Evolutionary conservation across 306 rosid genomes (phyloP), one percentile per base, ranked within the genome.

Genomic region (Castanea crenata): DNA sequence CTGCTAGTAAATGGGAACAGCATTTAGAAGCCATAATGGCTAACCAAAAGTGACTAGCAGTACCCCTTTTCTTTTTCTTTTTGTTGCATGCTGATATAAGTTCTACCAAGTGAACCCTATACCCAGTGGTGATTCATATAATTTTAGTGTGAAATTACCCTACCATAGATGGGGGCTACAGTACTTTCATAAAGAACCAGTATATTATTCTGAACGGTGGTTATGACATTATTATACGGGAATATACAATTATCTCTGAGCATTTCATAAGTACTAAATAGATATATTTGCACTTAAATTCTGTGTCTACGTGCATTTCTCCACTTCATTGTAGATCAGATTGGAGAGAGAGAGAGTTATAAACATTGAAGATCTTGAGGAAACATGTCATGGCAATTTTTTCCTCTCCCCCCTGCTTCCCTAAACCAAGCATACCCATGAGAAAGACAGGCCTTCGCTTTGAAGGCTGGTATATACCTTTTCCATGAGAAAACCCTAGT

Each of bases 101-200:
- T 81, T 84, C 14, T 65, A 56, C 41, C n/a, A 69, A 74, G 68
- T 31, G 81, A 72, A 56, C 55, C 79, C 79, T 41, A 41, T 27
- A 18, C 16, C 59, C 11, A 46, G 19, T 5, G 79, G 21, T 46
- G 54, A 63, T 78, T 23, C 20, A n/a, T 44, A 15, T 49, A 27
- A 68, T 71, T 70, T 68, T 27, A 57, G 13, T 5, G 69, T 55
- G 49, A 27, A 74, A 16, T 23, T 38, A 23, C 64, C 55, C 29
- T 20, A 3, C 44, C 21, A 51, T 12, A 31, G 70, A 64, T 64
- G 2, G 70, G 69, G 46, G 19, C 38, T 6, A 31, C 20, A 12
- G 16, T 31, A 64, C 14, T 64, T 15, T 19, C 51, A 67, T 34
- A 64, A 34, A 67, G 71, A 44, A 18, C 23, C 49, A 65, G 20